phyloP scores from a whole-genome alignment of 2,329 filamentous ascomycete genomes.

The Cladosporium colombiae region DNA sequence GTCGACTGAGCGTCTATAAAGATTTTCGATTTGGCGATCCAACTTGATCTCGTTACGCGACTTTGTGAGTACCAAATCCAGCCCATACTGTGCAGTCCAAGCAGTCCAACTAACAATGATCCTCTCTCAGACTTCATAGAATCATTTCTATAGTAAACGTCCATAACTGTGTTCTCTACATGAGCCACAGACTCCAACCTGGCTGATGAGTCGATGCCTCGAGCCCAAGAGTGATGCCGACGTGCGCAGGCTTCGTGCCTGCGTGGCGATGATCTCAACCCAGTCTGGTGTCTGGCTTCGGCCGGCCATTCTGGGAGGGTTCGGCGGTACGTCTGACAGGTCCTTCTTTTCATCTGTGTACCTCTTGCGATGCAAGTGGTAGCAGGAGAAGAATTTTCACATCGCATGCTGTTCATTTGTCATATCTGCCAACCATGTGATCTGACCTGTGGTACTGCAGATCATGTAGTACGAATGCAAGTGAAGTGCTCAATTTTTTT shows the following conservation, averaged over 20 bases:
- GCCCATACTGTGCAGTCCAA: background rate
- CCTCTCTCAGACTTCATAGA: slow-evolving; percentile 23
- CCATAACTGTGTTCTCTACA: slow-evolving; percentile 26
- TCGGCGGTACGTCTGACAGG: slow-evolving; percentile 39
- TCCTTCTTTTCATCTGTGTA: slow-evolving; percentile 32
- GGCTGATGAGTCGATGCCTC: slow-evolving; percentile 39
- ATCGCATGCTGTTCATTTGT: too few species aligned
- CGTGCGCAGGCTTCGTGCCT: slow-evolving; percentile 25
- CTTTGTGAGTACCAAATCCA: slow-evolving; percentile 16
- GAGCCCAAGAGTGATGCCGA: slow-evolving; percentile 39
- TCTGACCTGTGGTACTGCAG: too few species aligned
- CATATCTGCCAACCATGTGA: too few species aligned
- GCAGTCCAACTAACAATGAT: background rate
- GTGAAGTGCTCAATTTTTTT: too few species aligned
- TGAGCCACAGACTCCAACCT: slow-evolving; percentile 36
- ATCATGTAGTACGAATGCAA: too few species aligned
- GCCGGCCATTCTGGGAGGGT: slow-evolving; percentile 36
- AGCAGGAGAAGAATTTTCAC: slow-evolving; percentile 14
- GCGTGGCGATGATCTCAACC: slow-evolving; percentile 39
- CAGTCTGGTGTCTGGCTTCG: slow-evolving; percentile 36
- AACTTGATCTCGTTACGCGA: slow-evolving; percentile 15
- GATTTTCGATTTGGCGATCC: background rate
- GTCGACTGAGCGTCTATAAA: background rate
- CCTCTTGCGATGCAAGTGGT: background rate
- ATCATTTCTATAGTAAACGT: slow-evolving; percentile 26